These are phyloP conservation scores for Sugiyamaella pinicola DNA, from an alignment of 1,139 yeast species.

Conservation along the genomic window DNA sequence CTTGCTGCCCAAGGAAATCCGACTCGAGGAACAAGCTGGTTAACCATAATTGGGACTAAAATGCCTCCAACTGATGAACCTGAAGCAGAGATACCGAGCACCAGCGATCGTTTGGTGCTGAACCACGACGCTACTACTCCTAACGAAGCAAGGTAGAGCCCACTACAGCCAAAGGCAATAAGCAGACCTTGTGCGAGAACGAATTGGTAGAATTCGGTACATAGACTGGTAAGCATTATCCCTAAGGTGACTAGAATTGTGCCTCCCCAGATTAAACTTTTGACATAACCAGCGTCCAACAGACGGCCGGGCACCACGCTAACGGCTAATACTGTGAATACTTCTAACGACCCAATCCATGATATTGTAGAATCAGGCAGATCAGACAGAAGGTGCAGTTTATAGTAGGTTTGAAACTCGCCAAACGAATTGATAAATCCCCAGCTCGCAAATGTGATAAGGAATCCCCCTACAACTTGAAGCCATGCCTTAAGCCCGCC, in stretches of 20 bases:
- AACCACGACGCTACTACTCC: slow-evolving; percentile 51
- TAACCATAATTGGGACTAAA: slow-evolving; percentile 38
- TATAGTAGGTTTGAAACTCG: slow-evolving; percentile 60
- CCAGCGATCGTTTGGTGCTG: slow-evolving; percentile 54
- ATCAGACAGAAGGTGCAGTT: slow-evolving; percentile 49
- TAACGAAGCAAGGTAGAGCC: slow-evolving; percentile 45
- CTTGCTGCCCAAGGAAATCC: slow-evolving; percentile 44
- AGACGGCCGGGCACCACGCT: slow-evolving; percentile 48
- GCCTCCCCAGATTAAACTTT: slow-evolving; percentile 45
- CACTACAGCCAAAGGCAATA: slow-evolving; percentile 52
- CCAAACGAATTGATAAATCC: slow-evolving; percentile 64
- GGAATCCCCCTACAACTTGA: slow-evolving; percentile 43
- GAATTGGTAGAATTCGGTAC: slow-evolving; percentile 55
- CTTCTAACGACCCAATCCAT: slow-evolving; percentile 37
- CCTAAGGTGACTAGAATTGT: slow-evolving; percentile 47
- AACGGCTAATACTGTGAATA: slow-evolving; percentile 51
- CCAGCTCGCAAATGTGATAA: slow-evolving; percentile 55
- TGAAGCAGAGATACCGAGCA: slow-evolving; percentile 57
- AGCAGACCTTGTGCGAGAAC: slow-evolving; percentile 58
- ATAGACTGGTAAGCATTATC: slow-evolving; percentile 54
- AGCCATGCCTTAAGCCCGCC: slow-evolving; percentile 41
- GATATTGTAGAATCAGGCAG: slow-evolving; percentile 38
- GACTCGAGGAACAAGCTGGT: slow-evolving; percentile 33
- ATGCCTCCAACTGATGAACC: slow-evolving; percentile 57
- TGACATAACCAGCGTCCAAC: slow-evolving; percentile 44